Evolutionary conservation across 2,329 filamentous ascomycete species (phyloP).

Genomic region (Aschersonia sp.): DNA sequence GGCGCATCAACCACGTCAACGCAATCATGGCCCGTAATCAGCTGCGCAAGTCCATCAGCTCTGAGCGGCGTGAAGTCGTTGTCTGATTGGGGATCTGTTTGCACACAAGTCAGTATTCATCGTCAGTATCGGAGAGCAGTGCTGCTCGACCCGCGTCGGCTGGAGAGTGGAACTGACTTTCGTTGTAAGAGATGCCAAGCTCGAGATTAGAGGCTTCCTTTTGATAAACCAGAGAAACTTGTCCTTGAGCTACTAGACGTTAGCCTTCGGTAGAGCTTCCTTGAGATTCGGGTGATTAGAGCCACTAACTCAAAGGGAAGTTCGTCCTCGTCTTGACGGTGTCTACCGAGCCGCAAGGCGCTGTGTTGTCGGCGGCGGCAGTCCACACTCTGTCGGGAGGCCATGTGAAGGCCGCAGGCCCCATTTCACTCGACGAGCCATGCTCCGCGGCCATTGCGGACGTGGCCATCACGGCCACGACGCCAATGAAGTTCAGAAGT

Average conservation of each 20-base stretch:
- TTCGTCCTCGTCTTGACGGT: slow-evolving; percentile 33
- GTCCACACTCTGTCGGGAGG: slow-evolving; percentile 41
- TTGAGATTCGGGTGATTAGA: not conserved
- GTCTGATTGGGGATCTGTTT: slow-evolving; percentile 22
- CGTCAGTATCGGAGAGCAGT: no score
- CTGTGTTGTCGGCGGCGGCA: slow-evolving; percentile 36
- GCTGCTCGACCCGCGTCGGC: not conserved
- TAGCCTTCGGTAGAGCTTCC: not conserved
- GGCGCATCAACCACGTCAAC: slow-evolving; percentile 21
- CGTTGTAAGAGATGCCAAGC: slow-evolving; percentile 36
- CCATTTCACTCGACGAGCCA: slow-evolving; percentile 20
- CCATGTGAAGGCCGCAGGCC: slow-evolving; percentile 47
- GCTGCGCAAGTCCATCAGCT: slow-evolving; percentile 18
- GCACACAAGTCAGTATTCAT: not conserved
- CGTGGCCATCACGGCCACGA: slow-evolving; percentile 3
- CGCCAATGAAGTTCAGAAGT: slow-evolving; percentile 7
- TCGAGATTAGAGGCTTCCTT: slow-evolving; percentile 41
- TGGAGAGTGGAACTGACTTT: slow-evolving; percentile 20
- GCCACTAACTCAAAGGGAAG: slow-evolving; percentile 35
- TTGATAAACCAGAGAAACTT: slow-evolving; percentile 39
- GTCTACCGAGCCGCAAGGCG: slow-evolving; percentile 40
- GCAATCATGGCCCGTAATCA: slow-evolving; percentile 32
- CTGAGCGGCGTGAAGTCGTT: slow-evolving; percentile 24
- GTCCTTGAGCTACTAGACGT: slow-evolving; percentile 29
- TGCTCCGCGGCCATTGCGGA: not conserved